Evolutionary conservation across 2,329 filamentous ascomycete species (phyloP).

Genomic region (Aspergillus pseudotamarii): DNA sequence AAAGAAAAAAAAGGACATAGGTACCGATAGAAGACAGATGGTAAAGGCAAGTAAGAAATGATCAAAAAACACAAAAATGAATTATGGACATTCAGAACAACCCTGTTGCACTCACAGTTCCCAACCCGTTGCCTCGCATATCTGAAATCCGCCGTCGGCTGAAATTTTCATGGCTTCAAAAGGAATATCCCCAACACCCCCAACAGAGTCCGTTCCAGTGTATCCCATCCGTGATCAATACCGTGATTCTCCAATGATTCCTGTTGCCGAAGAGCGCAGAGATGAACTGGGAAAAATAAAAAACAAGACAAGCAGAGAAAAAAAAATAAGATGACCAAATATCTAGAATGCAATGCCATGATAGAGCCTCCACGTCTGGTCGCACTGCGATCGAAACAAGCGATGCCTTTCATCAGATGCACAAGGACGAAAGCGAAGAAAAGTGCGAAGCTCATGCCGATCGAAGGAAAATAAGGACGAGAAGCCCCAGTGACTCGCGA

Average conservation of each 20-base stretch:
- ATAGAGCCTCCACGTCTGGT: conserved; percentile 19
- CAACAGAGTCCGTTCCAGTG: conserved; percentile 41
- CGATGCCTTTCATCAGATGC: conserved; percentile 5
- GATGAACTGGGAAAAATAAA: conserved; percentile 24
- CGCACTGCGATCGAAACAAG: conserved; percentile 15
- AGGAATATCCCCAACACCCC: conserved; percentile 44
- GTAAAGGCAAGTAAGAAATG: conserved; percentile 11
- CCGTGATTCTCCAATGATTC: conserved; percentile 43
- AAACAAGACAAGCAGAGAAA: conserved; percentile 11
- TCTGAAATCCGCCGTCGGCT: conserved; percentile 28
- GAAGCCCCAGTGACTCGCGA: conserved; percentile 10
- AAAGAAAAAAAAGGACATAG: conserved; percentile 5
- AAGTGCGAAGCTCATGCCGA: conserved; percentile 17
- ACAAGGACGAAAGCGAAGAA: conserved; percentile 6
- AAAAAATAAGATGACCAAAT: conserved; percentile 26
- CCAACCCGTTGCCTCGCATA: conserved; percentile 29
- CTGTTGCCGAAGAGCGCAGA: conserved; percentile 40
- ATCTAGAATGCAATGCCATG: conserved; percentile 30
- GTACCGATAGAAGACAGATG: conserved; percentile 11
- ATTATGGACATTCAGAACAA: conserved; percentile 37
- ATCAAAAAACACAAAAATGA: conserved; percentile 14
- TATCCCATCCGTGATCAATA: conserved; percentile 44
- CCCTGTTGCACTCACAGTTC: conserved; percentile 36
- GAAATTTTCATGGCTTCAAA: conserved; percentile 35
- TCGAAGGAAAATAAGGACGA: conserved; percentile 8